These are phyloP conservation scores for Raphanus hybrid DNA, from an alignment of 441 rosid genomes.

Conservation along the genomic window DNA sequence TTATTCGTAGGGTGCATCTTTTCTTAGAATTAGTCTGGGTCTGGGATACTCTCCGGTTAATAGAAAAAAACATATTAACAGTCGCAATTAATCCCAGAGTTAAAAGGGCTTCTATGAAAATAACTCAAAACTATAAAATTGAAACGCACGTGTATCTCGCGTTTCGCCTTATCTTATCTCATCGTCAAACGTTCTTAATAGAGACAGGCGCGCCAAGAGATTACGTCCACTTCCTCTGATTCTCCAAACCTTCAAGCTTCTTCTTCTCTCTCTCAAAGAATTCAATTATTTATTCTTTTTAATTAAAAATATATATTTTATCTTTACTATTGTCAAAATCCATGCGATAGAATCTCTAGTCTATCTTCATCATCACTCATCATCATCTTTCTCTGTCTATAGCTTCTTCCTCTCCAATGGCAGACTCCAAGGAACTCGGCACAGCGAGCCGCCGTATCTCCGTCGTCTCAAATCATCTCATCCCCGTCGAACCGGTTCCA, in stretches of 20 bases:
- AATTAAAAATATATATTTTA: conserved; percentile 12
- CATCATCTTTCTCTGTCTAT: too few species aligned
- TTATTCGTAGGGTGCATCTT: too few species aligned
- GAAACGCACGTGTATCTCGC: conserved; percentile 26
- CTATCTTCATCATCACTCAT: too few species aligned
- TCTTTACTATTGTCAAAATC: conserved; percentile 5
- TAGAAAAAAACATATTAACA: too few species aligned
- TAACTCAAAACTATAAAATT: background rate
- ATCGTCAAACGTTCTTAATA: conserved; percentile 30
- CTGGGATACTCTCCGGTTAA: too few species aligned
- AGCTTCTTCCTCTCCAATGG: conserved; percentile 36
- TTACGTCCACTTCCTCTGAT: conserved; percentile 41
- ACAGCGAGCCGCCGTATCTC: conserved; percentile 55
- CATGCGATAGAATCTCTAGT: background rate
- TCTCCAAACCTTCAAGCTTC: conserved; percentile 18
- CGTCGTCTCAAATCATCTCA: conserved; percentile 57
- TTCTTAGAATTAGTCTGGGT: too few species aligned
- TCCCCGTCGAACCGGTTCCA: conserved; percentile 14
- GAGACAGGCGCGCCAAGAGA: conserved; percentile 29
- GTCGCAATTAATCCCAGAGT: too few species aligned
- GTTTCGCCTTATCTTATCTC: conserved; percentile 41
- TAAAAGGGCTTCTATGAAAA: background rate
- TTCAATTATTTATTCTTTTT: background rate
- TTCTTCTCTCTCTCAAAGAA: background rate
- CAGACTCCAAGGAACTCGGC: conserved; percentile 45